Evolutionary conservation across 73 alveolate genomes (phyloP).

Genomic region (Durusdinium trenchii): DNA sequence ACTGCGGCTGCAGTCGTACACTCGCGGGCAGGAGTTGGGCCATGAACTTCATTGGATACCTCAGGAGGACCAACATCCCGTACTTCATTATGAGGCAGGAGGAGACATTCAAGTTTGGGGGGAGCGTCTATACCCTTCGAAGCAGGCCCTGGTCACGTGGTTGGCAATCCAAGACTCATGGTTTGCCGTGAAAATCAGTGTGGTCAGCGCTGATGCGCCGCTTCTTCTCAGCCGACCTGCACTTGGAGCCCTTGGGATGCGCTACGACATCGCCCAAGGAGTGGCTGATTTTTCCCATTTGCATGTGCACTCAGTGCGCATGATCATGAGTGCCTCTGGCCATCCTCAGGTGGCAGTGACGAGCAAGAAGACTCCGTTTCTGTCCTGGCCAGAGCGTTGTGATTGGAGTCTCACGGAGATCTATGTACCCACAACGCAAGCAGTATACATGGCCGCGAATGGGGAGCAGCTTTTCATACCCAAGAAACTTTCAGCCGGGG

Average conservation of each 20-base stretch:
- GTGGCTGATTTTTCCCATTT: neutral
- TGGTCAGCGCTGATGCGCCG: neutral
- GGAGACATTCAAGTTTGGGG: no score
- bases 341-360: neutral
- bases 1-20: slow-evolving; percentile 16
- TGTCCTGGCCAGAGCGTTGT: neutral
- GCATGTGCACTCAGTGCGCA: neutral
- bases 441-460: no score
- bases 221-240: slow-evolving; percentile 1
- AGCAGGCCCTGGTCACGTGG: neutral
- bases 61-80: neutral
- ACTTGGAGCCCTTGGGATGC: neutral
- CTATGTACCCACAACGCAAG: neutral
- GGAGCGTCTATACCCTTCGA: neutral
- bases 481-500: no score
- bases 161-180: neutral
- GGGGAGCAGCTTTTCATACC: no score
- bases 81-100: slow-evolving; percentile 15
- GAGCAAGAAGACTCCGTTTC: neutral
- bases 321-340: neutral
- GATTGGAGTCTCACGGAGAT: slow-evolving; percentile 14
- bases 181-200: neutral
- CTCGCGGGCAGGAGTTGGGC: neutral
- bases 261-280: neutral
- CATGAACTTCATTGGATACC: neutral